Percentiles rank a stretch among this genome's conserved stretches.
These are phyloP conservation scores for Boletus eberwhitei DNA, from an alignment of 768 basidiomycete species.

Conservation along the genomic window DNA sequence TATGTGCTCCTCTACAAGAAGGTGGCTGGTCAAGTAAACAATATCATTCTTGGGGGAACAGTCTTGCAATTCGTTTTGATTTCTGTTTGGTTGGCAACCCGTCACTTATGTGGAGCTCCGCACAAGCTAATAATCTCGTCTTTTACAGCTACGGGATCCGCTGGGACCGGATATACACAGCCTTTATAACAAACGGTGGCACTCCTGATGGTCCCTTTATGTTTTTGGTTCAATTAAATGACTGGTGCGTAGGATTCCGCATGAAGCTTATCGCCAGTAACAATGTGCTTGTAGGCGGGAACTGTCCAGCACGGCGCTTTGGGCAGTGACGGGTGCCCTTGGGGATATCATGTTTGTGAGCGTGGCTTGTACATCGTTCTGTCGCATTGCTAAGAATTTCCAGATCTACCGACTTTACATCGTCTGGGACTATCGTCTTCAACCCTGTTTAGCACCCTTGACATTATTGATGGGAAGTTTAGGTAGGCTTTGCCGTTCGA, in stretches of 20 bases:
- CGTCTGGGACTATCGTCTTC: slow-evolving; percentile 4
- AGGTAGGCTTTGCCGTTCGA: not conserved
- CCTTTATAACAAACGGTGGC: slow-evolving; percentile 4
- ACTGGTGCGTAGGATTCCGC: not conserved
- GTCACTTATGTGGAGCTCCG: not conserved
- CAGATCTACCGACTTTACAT: slow-evolving; percentile 9
- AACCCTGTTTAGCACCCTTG: slow-evolving; percentile 1
- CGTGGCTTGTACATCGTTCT: not conserved
- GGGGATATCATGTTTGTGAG: slow-evolving; percentile 8
- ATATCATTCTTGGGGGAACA: not conserved
- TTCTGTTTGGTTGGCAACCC: not conserved
- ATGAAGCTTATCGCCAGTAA: not conserved
- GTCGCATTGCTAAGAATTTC: not conserved
- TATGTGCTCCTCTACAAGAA: slow-evolving; percentile 3
- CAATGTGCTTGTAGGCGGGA: slow-evolving; percentile 1
- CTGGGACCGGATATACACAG: slow-evolving; percentile 6
- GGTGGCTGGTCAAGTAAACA: not conserved
- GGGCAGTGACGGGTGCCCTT: slow-evolving; percentile 1
- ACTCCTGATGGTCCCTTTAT: slow-evolving; percentile 1
- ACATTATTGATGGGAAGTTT: not conserved
- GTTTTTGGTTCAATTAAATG: not conserved
- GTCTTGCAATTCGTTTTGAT: slow-evolving; percentile 9
- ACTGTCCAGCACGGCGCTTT: slow-evolving; percentile 2
- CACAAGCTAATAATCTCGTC: not conserved
- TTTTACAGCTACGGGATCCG: slow-evolving; percentile 3